Evolutionary conservation across 2,329 filamentous ascomycete genomes (phyloP), one percentile per base, ranked within the genome.

Genomic region (Pseudodiploospora longispora): DNA sequence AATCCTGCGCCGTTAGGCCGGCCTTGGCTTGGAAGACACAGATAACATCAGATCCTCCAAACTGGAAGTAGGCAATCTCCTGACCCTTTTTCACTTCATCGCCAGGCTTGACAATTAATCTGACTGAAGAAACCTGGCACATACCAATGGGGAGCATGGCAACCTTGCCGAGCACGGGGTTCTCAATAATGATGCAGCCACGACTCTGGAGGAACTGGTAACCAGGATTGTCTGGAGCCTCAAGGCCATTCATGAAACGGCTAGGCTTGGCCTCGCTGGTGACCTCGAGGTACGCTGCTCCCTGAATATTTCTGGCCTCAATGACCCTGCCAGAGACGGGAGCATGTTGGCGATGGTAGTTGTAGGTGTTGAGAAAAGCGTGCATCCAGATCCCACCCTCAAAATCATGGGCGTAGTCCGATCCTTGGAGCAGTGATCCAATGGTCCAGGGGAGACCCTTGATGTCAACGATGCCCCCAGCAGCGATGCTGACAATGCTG

Each of bases 71-170:
- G 1, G 59, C 62, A 44, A 71, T 60, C 47, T 69, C 64, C 3
- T 70, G 55, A 3, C 67, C 67, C 48, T 71, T 71, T n/a, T 58
- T 47, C 30, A 67, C 5, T 3, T 29, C 28, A 10, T 55, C 47
- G 1, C 51, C 61, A 30, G 47, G 36, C 29, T 51, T 50, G 8
- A 54, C 54, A 6, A 56, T 58, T 10, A 67, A 36, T 27, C 58
- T 55, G 3, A 71, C 63, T 3, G 65, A 69, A 2, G 67, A 69
- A 1, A 71, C 62, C 30, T 65, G 60, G 4, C 64, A 67, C 67
- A 70, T 71, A 6, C 67, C 67, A 42, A 70, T 64, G 1, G 67
- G 67, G 28, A 71, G 42, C 12, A 71, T 56, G 2, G 64, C 68
- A 5, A 70, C 66, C 12, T 60, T 49, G 2, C 67, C 65, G 9